A percentile compares a stretch with the other conserved stretches of the same genome.
phyloP scores from a whole-genome alignment of 768 basidiomycete species.

The Agaricus sinodeliciosus region DNA sequence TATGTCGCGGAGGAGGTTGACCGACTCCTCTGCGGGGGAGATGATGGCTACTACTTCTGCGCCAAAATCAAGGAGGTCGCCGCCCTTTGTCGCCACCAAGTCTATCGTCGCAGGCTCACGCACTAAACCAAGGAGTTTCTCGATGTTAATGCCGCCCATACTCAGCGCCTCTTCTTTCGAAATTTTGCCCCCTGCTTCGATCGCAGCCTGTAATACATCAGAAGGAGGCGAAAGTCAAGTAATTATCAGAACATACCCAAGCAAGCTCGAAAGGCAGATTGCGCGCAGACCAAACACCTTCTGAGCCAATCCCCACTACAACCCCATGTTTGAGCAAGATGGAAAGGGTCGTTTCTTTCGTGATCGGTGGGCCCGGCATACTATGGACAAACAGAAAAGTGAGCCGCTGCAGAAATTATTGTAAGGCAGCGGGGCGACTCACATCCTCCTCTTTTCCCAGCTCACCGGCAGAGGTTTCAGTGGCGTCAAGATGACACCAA shows the following conservation, averaged over 20 bases:
- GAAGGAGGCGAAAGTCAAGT: background rate
- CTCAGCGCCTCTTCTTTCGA: constrained; percentile 37
- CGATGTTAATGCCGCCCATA: constrained; percentile 40
- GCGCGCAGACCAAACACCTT: constrained; percentile 64
- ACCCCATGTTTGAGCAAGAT: constrained; percentile 64
- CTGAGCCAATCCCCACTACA: constrained; percentile 58
- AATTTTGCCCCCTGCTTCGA: constrained; percentile 34
- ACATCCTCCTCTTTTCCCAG: constrained; percentile 73
- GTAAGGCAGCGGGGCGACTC: constrained; percentile 16
- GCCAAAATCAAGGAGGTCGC: constrained; percentile 41
- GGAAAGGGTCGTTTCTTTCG: constrained; percentile 45
- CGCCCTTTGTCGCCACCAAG: constrained; percentile 49
- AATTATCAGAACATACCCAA: constrained; percentile 50
- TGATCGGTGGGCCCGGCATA: constrained; percentile 69
- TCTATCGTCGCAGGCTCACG: constrained; percentile 34
- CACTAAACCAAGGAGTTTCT: constrained; percentile 31
- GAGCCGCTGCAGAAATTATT: background rate
- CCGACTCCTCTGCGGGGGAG: constrained; percentile 33
- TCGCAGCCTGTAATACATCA: constrained; percentile 28
- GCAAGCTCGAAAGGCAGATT: constrained; percentile 75
- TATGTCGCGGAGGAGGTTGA: constrained; percentile 26
- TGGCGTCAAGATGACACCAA: constrained; percentile 45
- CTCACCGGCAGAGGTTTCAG: constrained; percentile 61
- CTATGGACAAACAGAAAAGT: constrained; percentile 16
- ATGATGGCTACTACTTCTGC: constrained; percentile 48